These are phyloP conservation scores for Turnera subulata DNA, from an alignment of 345 rosid species.

Conservation along the genomic window DNA sequence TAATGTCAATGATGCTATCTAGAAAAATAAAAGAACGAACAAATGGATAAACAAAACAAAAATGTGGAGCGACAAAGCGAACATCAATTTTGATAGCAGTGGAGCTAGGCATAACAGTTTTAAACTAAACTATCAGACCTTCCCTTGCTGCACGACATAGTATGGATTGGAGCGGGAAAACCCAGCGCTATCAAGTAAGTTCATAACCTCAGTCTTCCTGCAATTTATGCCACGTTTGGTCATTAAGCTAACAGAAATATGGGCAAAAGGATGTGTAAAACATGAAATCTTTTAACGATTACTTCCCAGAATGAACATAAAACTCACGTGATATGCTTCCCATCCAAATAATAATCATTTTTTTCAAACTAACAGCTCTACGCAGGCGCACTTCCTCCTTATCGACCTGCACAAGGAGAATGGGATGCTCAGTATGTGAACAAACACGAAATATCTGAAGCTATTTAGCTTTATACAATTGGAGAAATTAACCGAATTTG, in stretches of 20 bases:
- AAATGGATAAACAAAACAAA: neutral
- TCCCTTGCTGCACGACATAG: constrained; percentile 98
- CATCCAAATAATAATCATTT: constrained; percentile 91
- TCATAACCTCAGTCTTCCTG: constrained; percentile 96
- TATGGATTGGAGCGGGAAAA: constrained; percentile 98
- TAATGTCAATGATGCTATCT: constrained; percentile 91
- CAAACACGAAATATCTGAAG: neutral
- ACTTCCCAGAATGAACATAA: neutral
- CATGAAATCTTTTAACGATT: neutral
- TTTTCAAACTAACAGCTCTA: constrained; percentile 77
- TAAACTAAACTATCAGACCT: constrained; percentile 36
- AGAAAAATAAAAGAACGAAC: constrained; percentile 3
- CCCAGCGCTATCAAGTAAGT: constrained; percentile 95
- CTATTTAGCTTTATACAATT: too few species aligned
- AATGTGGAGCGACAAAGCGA: neutral
- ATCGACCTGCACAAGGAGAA: constrained; percentile 59
- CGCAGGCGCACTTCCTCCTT: constrained; percentile 93
- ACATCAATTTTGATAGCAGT: too few species aligned
- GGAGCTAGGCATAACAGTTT: too few species aligned
- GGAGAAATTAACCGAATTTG: too few species aligned
- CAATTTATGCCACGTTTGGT: constrained; percentile 15
- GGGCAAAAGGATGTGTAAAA: neutral
- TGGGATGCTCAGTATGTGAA: constrained; percentile 17
- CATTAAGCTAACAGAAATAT: constrained; percentile 13
- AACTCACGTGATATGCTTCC: constrained; percentile 85